phyloP scores from a whole-genome alignment of 2,329 filamentous ascomycete genomes.

The Fusarium sp. region DNA sequence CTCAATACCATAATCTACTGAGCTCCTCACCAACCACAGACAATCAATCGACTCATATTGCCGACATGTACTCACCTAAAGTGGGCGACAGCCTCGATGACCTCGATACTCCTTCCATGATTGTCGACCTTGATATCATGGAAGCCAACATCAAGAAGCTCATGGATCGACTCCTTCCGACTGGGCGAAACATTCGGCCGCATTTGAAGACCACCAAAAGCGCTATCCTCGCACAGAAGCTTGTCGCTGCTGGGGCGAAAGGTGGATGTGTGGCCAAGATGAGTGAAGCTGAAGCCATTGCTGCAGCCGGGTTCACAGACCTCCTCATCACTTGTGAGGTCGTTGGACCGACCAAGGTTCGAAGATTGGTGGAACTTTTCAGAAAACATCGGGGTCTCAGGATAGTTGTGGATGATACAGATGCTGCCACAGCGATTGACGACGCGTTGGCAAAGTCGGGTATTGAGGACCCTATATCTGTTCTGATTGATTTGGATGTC shows the following conservation, averaged over 20 bases:
- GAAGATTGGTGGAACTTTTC: constrained; percentile 26
- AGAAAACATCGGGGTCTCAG: constrained; percentile 4
- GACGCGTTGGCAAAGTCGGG: constrained; percentile 8
- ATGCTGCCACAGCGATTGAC: constrained; percentile 23
- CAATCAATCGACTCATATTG: not conserved
- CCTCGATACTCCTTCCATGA: constrained; percentile 67
- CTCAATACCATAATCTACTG: not conserved
- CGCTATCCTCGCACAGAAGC: constrained; percentile 14
- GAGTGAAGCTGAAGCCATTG: constrained; percentile 33
- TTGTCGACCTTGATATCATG: constrained; percentile 64
- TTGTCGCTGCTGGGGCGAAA: constrained; percentile 30
- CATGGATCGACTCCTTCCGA: constrained; percentile 56
- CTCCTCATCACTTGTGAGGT: constrained; percentile 39
- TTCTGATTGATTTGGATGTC: constrained; percentile 34
- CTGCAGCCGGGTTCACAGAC: constrained; percentile 29
- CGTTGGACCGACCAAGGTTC: constrained; percentile 21
- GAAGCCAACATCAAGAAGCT: constrained; percentile 62
- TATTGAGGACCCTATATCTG: constrained; percentile 4
- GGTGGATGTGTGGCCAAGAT: constrained; percentile 36
- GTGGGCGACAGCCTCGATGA: constrained; percentile 19
- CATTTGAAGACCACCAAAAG: constrained; percentile 39
- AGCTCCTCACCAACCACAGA: not conserved
- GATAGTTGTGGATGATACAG: constrained; percentile 28
- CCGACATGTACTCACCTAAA: constrained; percentile 16
- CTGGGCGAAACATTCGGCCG: constrained; percentile 47